phyloP scores from a whole-genome alignment of 768 basidiomycete species.

The Mycena amicta region DNA sequence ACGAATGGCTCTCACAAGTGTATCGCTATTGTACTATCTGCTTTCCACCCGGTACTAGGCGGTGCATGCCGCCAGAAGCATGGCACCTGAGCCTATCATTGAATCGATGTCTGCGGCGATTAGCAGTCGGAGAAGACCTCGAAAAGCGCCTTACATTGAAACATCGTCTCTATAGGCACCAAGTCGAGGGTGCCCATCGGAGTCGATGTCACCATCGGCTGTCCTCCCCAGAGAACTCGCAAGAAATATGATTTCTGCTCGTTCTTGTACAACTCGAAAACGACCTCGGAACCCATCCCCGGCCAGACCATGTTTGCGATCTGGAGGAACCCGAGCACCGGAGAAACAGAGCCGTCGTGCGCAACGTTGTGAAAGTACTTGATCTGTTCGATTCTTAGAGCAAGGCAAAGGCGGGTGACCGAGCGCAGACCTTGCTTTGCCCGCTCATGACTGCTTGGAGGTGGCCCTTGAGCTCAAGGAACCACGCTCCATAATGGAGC shows the following conservation, averaged over 20 bases:
- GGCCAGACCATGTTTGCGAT: conserved; percentile 57
- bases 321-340: conserved; percentile 52
- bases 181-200: conserved; percentile 49
- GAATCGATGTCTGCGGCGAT: conserved; percentile 39
- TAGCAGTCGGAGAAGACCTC: not conserved
- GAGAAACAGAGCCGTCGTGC: conserved; percentile 53
- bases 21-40: not conserved
- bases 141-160: conserved; percentile 39
- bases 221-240: conserved; percentile 55
- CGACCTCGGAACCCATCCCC: conserved; percentile 56
- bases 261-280: conserved; percentile 48
- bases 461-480: conserved; percentile 46
- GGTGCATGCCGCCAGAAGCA: conserved; percentile 34
- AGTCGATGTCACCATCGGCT: conserved; percentile 50
- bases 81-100: conserved; percentile 37
- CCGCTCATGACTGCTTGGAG: conserved; percentile 41
- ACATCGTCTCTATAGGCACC: conserved; percentile 44
- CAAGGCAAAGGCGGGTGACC: too few relatives aligned
- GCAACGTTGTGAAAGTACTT: too few relatives aligned
- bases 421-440: conserved; percentile 35
- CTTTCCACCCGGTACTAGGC: not conserved
- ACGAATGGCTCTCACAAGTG: not conserved
- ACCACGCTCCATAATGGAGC: conserved; percentile 49
- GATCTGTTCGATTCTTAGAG: too few relatives aligned
- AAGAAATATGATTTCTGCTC: conserved; percentile 33